These are phyloP conservation scores for Diaporthe vexans DNA, from an alignment of 2,329 filamentous ascomycete genomes.

Conservation along the genomic window DNA sequence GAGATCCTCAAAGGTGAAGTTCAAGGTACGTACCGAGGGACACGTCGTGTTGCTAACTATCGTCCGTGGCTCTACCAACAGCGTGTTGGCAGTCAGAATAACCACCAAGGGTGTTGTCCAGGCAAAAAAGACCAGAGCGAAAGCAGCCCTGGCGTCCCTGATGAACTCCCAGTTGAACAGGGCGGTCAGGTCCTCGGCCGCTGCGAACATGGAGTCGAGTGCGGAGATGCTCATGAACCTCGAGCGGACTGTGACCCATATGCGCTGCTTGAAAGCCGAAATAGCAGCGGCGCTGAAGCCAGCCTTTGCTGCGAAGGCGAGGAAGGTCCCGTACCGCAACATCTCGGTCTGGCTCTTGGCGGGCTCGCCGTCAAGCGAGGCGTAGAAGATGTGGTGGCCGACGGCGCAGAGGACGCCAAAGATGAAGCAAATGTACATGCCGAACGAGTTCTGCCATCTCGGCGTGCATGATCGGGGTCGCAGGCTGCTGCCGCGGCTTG, in stretches of 20 bases:
- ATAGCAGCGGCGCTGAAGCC: slow-evolving; percentile 54
- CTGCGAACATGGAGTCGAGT: slow-evolving; percentile 56
- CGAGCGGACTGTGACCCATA: slow-evolving; percentile 48
- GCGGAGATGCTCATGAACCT: slow-evolving; percentile 46
- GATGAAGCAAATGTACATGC: slow-evolving; percentile 54
- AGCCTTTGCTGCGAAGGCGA: slow-evolving; percentile 57
- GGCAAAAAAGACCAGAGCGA: slow-evolving; percentile 45
- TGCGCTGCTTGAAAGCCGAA: slow-evolving; percentile 45
- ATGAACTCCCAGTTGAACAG: slow-evolving; percentile 65
- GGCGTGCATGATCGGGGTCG: slow-evolving; percentile 26
- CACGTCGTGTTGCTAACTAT: slow-evolving; percentile 42
- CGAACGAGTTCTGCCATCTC: slow-evolving; percentile 44
- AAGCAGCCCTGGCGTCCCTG: slow-evolving; percentile 59
- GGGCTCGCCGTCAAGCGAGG: slow-evolving; percentile 49
- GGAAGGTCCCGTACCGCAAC: slow-evolving; percentile 55
- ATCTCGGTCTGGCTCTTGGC: slow-evolving; percentile 54
- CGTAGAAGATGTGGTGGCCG: slow-evolving; percentile 56
- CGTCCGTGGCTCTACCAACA: slow-evolving; percentile 46
- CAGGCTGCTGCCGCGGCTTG: not conserved
- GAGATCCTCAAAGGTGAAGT: slow-evolving; percentile 47
- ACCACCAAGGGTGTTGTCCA: slow-evolving; percentile 49
- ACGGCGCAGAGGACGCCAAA: slow-evolving; percentile 54
- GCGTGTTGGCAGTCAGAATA: slow-evolving; percentile 48
- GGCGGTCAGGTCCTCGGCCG: slow-evolving; percentile 54
- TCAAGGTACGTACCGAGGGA: slow-evolving; percentile 47